Conservation (phyloP, 2,329 filamentous ascomycete species). For the Alternaria ventricosa region DNA sequence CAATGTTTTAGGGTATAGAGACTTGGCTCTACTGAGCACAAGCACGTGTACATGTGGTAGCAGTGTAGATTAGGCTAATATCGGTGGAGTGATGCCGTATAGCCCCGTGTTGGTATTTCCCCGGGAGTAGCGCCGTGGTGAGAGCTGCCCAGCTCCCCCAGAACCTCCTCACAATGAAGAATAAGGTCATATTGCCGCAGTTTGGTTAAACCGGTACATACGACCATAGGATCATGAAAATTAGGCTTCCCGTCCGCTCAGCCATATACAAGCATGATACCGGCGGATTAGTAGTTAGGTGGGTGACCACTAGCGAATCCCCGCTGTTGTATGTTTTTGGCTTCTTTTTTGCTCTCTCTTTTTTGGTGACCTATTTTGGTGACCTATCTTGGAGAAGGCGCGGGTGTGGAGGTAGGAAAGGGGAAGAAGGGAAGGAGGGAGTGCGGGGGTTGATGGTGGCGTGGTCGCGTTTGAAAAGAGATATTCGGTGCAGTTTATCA, state of each 20-base stretch:
- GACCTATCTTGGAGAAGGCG: background rate
- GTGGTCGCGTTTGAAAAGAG: background rate
- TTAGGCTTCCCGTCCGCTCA: background rate
- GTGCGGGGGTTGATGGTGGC: background rate
- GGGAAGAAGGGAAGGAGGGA: background rate
- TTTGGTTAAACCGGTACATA: background rate
- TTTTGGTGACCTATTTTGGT: background rate
- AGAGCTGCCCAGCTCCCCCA: background rate
- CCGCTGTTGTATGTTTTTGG: background rate
- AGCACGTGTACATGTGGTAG: background rate
- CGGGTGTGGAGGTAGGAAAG: accelerated
- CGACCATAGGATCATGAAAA: background rate
- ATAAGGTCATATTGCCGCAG: no score
- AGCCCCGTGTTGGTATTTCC: accelerated
- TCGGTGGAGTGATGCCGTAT: background rate
- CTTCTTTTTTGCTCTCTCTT: background rate
- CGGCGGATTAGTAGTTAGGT: background rate
- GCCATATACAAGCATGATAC: background rate
- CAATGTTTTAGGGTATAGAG: background rate
- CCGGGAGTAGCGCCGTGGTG: background rate
- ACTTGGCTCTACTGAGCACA: background rate
- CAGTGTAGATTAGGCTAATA: background rate
- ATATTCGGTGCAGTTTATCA: background rate
- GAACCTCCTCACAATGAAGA: no score
- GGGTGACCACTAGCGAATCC: background rate